Evolutionary conservation across 352 stramenopile species (phyloP).

Genomic region (Globisporangium perplexum): DNA sequence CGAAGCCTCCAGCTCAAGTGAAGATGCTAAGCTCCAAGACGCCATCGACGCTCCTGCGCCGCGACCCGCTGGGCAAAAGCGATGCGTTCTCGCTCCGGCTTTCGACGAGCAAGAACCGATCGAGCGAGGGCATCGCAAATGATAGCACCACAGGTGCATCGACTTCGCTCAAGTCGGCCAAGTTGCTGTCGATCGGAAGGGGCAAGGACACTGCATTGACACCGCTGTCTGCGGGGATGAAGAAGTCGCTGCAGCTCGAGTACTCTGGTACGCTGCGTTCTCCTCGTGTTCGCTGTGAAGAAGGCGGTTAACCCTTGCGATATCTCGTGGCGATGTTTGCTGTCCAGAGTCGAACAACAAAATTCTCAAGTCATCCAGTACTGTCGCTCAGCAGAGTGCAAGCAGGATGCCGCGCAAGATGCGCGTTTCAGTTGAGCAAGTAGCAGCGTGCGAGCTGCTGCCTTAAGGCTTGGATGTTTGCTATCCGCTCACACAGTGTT

Average conservation of each 20-base stretch:
- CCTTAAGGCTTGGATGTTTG: background rate
- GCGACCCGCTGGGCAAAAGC: background rate
- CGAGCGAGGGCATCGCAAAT: background rate
- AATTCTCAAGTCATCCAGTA: background rate
- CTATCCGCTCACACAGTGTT: background rate
- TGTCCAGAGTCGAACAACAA: background rate
- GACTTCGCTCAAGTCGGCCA: background rate
- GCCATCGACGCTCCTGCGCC: background rate
- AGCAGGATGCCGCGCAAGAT: background rate
- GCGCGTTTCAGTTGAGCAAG: background rate
- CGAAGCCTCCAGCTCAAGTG: conserved; percentile 4
- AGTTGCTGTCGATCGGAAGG: background rate
- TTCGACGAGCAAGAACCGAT: background rate
- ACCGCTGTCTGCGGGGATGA: background rate
- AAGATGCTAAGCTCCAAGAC: background rate
- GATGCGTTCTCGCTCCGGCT: background rate
- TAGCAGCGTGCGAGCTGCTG: background rate
- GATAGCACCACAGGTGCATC: background rate
- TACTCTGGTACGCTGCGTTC: background rate
- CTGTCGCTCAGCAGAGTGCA: background rate
- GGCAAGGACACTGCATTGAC: background rate
- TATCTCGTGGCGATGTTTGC: conserved; percentile 1
- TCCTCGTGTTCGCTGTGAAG: background rate
- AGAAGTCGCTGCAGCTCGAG: background rate
- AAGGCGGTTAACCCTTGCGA: background rate